These are phyloP conservation scores for Helianthus annuus DNA, from an alignment of 129 eudicot genomes.

Conservation along the genomic window DNA sequence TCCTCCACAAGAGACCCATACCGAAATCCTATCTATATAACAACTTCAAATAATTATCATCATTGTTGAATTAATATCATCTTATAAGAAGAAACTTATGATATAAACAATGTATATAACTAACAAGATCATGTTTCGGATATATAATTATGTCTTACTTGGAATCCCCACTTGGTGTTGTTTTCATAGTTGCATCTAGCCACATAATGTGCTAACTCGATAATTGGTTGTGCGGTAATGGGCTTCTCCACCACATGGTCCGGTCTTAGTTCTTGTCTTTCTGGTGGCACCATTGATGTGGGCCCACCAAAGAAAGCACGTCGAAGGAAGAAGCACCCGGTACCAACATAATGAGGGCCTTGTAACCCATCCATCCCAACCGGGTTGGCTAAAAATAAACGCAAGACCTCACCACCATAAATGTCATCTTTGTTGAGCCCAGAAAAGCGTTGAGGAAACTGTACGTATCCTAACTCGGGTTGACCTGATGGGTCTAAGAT, in stretches of 20 bases:
- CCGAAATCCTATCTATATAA: constrained; percentile 60
- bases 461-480: constrained; percentile 56
- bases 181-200: constrained; percentile 59
- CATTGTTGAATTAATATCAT: not conserved
- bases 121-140: not conserved
- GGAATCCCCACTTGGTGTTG: constrained; percentile 61
- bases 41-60: not conserved
- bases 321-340: constrained; percentile 66
- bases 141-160: constrained; percentile 34
- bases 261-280: constrained; percentile 44
- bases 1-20: constrained; percentile 88
- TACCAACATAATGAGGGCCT: constrained; percentile 80
- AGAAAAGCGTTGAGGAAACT: constrained; percentile 62
- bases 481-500: constrained; percentile 28
- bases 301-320: constrained; percentile 77
- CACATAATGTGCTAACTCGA: constrained; percentile 53
- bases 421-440: constrained; percentile 74
- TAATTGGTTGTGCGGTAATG: constrained; percentile 22
- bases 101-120: not conserved
- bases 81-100: too few species aligned
- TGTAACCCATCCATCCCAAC: constrained; percentile 68
- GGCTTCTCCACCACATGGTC: constrained; percentile 43
- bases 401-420: constrained; percentile 54
- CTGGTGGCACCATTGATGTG: constrained; percentile 38
- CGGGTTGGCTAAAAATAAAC: constrained; percentile 45